phyloP scores from a whole-genome alignment of 1,284 basidiomycete species.

The Puccinia hordei region DNA sequence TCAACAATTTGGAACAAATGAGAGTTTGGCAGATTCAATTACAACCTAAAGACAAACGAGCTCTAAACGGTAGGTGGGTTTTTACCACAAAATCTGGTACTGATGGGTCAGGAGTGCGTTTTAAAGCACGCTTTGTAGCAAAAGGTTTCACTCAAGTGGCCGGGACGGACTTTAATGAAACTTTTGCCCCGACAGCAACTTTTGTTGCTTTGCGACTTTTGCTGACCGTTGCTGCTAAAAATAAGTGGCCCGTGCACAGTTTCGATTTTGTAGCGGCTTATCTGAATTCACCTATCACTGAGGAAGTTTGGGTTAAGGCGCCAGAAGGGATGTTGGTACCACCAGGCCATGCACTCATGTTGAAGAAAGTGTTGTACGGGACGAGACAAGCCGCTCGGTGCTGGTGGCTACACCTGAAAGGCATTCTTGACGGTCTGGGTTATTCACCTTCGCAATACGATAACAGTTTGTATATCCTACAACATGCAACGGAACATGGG shows the following conservation, averaged over 20 bases:
- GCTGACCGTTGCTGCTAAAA: background rate
- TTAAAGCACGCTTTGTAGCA: conserved; percentile 22
- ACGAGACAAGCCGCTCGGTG: conserved; percentile 21
- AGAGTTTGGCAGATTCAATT: background rate
- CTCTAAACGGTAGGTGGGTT: conserved; percentile 34
- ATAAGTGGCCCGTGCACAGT: background rate
- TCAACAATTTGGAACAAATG: conserved; percentile 7
- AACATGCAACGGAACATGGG: background rate
- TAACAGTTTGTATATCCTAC: background rate
- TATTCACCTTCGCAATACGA: background rate
- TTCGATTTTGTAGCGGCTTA: conserved; percentile 41
- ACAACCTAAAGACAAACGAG: background rate
- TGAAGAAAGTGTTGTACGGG: conserved; percentile 26
- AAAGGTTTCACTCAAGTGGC: conserved; percentile 2
- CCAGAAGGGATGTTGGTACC: conserved; percentile 1
- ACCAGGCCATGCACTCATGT: background rate
- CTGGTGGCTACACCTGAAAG: conserved; percentile 30
- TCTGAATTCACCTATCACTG: conserved; percentile 6
- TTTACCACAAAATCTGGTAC: conserved; percentile 36
- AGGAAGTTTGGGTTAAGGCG: conserved; percentile 24
- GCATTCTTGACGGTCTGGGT: background rate
- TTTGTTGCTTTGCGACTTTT: conserved; percentile 12
- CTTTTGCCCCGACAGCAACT: conserved; percentile 36
- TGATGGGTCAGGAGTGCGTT: background rate
- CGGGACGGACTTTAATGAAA: conserved; percentile 2